These are phyloP conservation scores for Aspergillus chevalieri DNA, from an alignment of 2,329 filamentous ascomycete genomes.

Conservation along the genomic window DNA sequence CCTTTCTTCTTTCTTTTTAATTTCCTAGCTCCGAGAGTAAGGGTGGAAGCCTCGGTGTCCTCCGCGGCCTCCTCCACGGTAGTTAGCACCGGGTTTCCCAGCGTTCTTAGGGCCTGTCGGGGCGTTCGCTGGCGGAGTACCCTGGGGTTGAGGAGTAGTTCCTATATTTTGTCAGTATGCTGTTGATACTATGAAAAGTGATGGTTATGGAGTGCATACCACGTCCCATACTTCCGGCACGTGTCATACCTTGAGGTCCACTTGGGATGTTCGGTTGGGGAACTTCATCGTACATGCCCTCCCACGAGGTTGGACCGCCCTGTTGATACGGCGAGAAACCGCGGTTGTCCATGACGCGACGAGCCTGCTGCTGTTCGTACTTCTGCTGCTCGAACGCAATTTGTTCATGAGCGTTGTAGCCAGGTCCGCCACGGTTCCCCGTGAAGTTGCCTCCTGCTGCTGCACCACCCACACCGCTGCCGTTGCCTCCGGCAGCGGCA, in stretches of 20 bases:
- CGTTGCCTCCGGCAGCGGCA: constrained; percentile 12
- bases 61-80: constrained; percentile 79
- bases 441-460: constrained; percentile 43
- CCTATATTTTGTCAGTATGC: constrained; percentile 22
- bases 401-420: constrained; percentile 65
- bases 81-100: constrained; percentile 84
- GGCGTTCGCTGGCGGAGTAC: constrained; percentile 66
- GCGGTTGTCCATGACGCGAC: constrained; percentile 44
- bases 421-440: constrained; percentile 42
- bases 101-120: constrained; percentile 96
- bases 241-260: constrained; percentile 45
- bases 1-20: no score
- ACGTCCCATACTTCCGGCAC: constrained; percentile 36
- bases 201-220: constrained; percentile 30
- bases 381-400: constrained; percentile 72
- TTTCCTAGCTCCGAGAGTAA: constrained; percentile 48
- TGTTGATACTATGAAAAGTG: constrained; percentile 5
- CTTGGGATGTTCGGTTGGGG: constrained; percentile 67
- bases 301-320: constrained; percentile 78
- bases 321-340: constrained; percentile 41
- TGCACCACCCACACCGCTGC: constrained; percentile 37
- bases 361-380: constrained; percentile 63
- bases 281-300: constrained; percentile 97
- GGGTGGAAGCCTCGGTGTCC: constrained; percentile 71
- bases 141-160: constrained; percentile 40